A percentile compares a stretch with the other conserved stretches of the same genome.
Conservation (phyloP, 331 rosid genomes). For the Quercus phellos region DNA sequence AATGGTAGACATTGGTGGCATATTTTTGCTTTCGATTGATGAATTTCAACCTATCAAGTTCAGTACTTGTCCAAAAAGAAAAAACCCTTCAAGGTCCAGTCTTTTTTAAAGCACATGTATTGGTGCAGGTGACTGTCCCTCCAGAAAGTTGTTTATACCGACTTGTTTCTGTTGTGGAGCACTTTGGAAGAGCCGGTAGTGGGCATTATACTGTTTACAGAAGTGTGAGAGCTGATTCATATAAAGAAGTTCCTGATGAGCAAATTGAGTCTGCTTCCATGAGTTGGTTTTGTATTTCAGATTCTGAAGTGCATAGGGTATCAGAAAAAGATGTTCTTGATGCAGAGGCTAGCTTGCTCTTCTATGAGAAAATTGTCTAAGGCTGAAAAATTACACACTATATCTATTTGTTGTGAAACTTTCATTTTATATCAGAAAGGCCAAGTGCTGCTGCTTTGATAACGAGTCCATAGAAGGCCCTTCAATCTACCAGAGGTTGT, state of each 20-base stretch:
- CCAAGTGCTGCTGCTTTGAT: background rate
- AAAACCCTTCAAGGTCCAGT: background rate
- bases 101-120: background rate
- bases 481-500: background rate
- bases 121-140: conserved; percentile 43
- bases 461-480: background rate
- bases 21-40: background rate
- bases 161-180: conserved; percentile 80
- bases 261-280: conserved; percentile 19
- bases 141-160: conserved; percentile 46
- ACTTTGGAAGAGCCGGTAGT: conserved; percentile 72
- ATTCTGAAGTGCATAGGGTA: conserved; percentile 65
- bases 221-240: conserved; percentile 35
- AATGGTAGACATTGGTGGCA: background rate
- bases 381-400: conserved; percentile 14
- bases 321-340: conserved; percentile 65
- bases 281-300: conserved; percentile 76
- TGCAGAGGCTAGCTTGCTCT: conserved; percentile 89
- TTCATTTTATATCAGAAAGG: background rate
- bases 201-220: conserved; percentile 96
- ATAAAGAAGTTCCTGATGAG: conserved; percentile 17
- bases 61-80: background rate
- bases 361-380: conserved; percentile 61
- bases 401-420: background rate
- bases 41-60: background rate